Evolutionary conservation across 2,329 filamentous ascomycete species (phyloP).

Genomic region (Dothidotthia symphoricarpi): DNA sequence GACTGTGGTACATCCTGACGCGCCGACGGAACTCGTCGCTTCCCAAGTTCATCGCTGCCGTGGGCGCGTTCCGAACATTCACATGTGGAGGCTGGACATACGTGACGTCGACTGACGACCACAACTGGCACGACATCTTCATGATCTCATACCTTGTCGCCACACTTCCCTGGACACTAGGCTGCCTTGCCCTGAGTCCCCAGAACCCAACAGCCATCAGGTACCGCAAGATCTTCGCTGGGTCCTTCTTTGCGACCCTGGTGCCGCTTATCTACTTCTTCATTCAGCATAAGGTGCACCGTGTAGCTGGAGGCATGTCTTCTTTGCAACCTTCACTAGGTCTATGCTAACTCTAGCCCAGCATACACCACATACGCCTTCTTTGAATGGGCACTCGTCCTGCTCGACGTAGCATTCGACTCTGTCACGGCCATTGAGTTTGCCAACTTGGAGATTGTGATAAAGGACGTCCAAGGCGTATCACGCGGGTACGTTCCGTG

Average conservation of each 20-base stretch:
- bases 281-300: constrained; percentile 97
- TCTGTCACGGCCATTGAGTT: constrained; percentile 93
- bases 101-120: constrained; percentile 95
- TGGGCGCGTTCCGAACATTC: constrained; percentile 82
- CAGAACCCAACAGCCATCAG: constrained; percentile 78
- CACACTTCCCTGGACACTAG: constrained; percentile 91
- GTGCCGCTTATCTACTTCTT: constrained; percentile 94
- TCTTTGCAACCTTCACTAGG: not conserved
- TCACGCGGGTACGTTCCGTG: constrained; percentile 98
- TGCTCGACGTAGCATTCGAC: constrained; percentile 96
- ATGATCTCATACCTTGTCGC: constrained; percentile 98
- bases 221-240: constrained; percentile 82
- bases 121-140: constrained; percentile 98
- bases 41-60: constrained; percentile 75
- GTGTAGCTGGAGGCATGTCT: constrained; percentile 79
- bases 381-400: constrained; percentile 93
- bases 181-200: constrained; percentile 84
- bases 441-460: constrained; percentile 77
- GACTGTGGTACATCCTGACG: constrained; percentile 88
- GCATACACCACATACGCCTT: constrained; percentile 97
- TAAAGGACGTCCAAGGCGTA: constrained; percentile 83
- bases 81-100: constrained; percentile 99
- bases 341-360: constrained; percentile 44
- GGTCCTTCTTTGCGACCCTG: constrained; percentile 84
- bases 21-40: constrained; percentile 70